Evolutionary conservation across 352 stramenopile species (phyloP).

Genomic region (Chrysophaeum taylorii): DNA sequence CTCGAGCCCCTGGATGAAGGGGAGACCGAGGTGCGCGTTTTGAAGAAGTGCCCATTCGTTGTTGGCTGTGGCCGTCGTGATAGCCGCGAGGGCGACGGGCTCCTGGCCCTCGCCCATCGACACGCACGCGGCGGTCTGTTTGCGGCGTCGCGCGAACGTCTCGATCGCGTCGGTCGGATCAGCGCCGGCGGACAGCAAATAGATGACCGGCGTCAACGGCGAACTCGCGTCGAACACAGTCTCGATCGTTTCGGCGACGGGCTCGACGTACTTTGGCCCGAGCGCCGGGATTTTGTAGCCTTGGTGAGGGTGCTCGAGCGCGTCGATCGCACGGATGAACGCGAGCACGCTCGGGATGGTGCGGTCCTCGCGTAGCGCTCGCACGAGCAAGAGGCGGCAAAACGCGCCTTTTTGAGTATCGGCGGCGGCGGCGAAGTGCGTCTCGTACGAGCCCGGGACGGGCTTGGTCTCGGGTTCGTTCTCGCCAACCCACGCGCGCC

Average conservation of each 20-base stretch:
- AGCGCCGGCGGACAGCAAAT: constrained; percentile 81
- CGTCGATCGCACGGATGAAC: constrained; percentile 77
- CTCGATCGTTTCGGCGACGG: constrained; percentile 84
- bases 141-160: constrained; percentile 74
- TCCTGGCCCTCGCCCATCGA: constrained; percentile 83
- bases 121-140: constrained; percentile 71
- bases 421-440: constrained; percentile 18
- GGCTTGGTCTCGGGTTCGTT: constrained; percentile 75
- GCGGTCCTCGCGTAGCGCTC: constrained; percentile 78
- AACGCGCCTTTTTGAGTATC: constrained; percentile 76
- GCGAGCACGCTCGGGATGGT: constrained; percentile 79
- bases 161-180: constrained; percentile 85
- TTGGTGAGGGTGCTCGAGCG: constrained; percentile 31
- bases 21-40: constrained; percentile 82
- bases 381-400: constrained; percentile 77
- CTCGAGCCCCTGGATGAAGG: constrained; percentile 87
- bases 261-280: constrained; percentile 76
- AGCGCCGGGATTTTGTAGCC: constrained; percentile 40
- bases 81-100: constrained; percentile 72
- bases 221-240: constrained; percentile 79
- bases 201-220: constrained; percentile 76
- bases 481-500: constrained; percentile 79
- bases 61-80: constrained; percentile 76
- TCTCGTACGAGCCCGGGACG: constrained; percentile 68
- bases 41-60: constrained; percentile 83